These are phyloP conservation scores for Exophiala spinifera DNA, from an alignment of 2,329 filamentous ascomycete species.

Conservation along the genomic window DNA sequence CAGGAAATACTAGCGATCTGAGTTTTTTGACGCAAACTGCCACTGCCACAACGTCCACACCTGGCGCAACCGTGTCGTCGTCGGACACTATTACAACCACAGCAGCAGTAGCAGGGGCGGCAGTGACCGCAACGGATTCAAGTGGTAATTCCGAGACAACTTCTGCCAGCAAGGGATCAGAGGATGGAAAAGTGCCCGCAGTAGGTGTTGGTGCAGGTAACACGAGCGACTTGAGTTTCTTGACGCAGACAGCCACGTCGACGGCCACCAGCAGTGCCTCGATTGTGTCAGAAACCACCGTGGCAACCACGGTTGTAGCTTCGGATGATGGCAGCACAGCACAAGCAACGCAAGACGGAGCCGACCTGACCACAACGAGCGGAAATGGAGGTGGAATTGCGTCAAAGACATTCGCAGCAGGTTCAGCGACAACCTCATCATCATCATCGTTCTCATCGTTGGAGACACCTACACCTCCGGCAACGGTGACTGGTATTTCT, in stretches of 20 bases:
- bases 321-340: not conserved
- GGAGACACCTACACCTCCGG: not conserved
- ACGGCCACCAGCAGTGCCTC: not conserved
- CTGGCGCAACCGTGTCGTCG: not conserved
- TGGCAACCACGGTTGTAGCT: not conserved
- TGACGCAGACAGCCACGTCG: slow-evolving; percentile 16
- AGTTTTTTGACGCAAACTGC: slow-evolving; percentile 21
- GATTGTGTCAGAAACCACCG: not conserved
- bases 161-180: slow-evolving; percentile 17
- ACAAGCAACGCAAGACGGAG: not conserved
- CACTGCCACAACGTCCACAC: slow-evolving; percentile 1
- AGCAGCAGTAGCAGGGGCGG: not conserved
- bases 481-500: not conserved
- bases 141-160: slow-evolving; percentile 10
- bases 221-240: slow-evolving; percentile 21
- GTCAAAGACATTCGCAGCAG: not conserved
- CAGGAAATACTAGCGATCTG: slow-evolving; percentile 20
- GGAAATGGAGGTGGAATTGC: not conserved
- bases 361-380: not conserved
- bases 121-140: not conserved
- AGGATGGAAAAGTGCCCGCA: slow-evolving; percentile 27
- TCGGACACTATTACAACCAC: not conserved
- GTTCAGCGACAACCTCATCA: too few relatives aligned
- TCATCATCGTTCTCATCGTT: too few relatives aligned
- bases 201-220: slow-evolving; percentile 25